These are phyloP conservation scores for Cytospora piceicola DNA, from an alignment of 2,329 filamentous ascomycete species.

Conservation along the genomic window DNA sequence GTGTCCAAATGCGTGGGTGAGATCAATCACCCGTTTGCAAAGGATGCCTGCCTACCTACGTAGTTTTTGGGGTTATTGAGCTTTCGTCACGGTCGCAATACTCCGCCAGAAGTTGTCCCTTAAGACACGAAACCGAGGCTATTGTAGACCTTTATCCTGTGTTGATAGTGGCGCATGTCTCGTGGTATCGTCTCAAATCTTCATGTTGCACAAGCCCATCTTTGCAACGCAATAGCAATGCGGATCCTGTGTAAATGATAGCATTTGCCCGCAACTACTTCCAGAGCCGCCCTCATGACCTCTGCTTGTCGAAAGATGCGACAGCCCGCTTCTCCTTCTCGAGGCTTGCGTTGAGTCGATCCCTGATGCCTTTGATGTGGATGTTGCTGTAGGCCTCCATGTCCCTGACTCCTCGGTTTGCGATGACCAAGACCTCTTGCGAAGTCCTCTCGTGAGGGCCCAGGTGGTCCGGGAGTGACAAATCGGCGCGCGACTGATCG, in stretches of 20 bases:
- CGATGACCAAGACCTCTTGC: slow-evolving; percentile 23
- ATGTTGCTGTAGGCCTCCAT: slow-evolving; percentile 25
- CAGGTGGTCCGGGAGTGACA: slow-evolving; percentile 6
- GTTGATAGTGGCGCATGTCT: background rate
- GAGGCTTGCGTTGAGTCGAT: slow-evolving; percentile 21
- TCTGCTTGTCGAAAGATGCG: slow-evolving; percentile 6
- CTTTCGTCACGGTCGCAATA: background rate
- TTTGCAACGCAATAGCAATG: background rate
- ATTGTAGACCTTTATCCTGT: background rate
- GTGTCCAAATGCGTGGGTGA: background rate
- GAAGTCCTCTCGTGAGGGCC: slow-evolving; percentile 18
- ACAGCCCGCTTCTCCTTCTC: slow-evolving; percentile 22
- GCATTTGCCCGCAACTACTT: background rate
- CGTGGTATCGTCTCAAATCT: background rate
- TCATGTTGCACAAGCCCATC: background rate
- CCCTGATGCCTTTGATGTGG: slow-evolving; percentile 25
- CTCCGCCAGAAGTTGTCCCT: background rate
- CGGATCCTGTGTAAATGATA: background rate
- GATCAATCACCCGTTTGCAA: background rate
- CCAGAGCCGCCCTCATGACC: background rate
- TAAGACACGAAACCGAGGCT: background rate
- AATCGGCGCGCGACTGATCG: slow-evolving; percentile 1
- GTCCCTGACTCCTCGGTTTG: slow-evolving; percentile 17
- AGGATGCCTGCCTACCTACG: background rate
- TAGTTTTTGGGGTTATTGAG: background rate